A percentile compares a stretch with the other conserved stretches of the same genome.
phyloP scores from a whole-genome alignment of 768 basidiomycete genomes.

The Xerocomellus intermedius region DNA sequence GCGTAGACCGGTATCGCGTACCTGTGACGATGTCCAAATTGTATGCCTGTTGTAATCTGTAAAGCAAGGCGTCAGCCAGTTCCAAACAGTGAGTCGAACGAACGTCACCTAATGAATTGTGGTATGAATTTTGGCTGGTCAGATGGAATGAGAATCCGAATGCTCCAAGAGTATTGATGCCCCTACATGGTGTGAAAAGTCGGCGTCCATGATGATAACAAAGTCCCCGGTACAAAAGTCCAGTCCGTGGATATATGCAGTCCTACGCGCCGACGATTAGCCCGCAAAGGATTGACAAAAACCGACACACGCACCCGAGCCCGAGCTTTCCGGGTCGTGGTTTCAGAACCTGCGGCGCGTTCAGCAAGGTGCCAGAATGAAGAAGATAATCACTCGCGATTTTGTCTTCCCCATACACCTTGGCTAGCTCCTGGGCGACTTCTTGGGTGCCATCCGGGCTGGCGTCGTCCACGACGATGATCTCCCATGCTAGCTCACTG shows the following conservation, averaged over 20 bases:
- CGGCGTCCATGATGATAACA: constrained; percentile 96
- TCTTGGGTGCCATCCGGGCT: constrained; percentile 94
- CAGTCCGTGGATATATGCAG: constrained; percentile 90
- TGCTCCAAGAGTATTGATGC: neutral
- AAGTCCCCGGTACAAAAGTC: constrained; percentile 90
- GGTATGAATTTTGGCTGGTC: constrained; percentile 92
- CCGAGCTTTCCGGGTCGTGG: constrained; percentile 91
- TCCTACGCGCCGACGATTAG: constrained; percentile 44
- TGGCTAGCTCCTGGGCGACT: constrained; percentile 75
- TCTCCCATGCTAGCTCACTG: constrained; percentile 79
- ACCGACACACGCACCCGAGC: constrained; percentile 60
- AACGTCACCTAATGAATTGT: constrained; percentile 74
- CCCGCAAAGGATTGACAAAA: neutral
- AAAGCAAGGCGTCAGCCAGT: neutral
- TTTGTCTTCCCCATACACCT: constrained; percentile 79
- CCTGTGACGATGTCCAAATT: constrained; percentile 93
- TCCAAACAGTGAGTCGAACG: neutral
- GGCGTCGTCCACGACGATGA: constrained; percentile 89
- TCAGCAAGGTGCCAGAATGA: neutral
- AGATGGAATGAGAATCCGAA: constrained; percentile 2
- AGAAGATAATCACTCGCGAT: constrained; percentile 49
- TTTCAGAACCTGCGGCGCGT: constrained; percentile 59
- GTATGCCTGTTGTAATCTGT: constrained; percentile 77
- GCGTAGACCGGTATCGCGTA: constrained; percentile 73
- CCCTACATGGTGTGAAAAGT: constrained; percentile 91